phyloP scores from a whole-genome alignment of 352 stramenopile species.

The Aphanomyces euteiches region DNA sequence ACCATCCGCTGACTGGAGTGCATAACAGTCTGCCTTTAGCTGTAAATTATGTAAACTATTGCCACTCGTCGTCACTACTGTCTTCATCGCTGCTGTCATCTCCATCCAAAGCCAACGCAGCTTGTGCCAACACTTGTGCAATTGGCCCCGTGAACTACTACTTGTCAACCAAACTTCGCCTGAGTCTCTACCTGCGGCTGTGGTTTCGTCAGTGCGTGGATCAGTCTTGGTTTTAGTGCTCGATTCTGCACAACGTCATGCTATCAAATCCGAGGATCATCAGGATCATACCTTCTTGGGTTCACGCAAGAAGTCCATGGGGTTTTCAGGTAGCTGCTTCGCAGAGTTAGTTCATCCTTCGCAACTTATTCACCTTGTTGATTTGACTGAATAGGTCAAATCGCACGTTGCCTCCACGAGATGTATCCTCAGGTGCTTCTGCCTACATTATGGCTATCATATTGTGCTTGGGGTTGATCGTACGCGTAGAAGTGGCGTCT shows the following conservation, averaged over 20 bases:
- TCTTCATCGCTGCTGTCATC: neutral
- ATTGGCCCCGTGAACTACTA: slow-evolving; percentile 18
- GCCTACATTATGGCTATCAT: too few species aligned
- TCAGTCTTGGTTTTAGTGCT: neutral
- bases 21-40: neutral
- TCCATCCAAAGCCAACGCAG: neutral
- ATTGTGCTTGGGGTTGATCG: too few species aligned
- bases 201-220: too few species aligned
- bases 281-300: neutral
- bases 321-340: neutral
- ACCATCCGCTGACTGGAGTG: slow-evolving; percentile 5
- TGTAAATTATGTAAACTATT: slow-evolving; percentile 23
- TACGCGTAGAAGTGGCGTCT: too few species aligned
- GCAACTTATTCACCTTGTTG: neutral
- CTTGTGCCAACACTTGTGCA: neutral
- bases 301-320: neutral
- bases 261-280: neutral
- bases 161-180: too few species aligned
- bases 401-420: neutral
- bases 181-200: neutral
- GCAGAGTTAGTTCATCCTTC: too few species aligned
- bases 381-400: slow-evolving; percentile 2
- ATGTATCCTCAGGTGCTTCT: too few species aligned
- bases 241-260: neutral
- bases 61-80: neutral